phyloP scores from a whole-genome alignment of 1,284 basidiomycete species.

The Tremellales sp. region DNA sequence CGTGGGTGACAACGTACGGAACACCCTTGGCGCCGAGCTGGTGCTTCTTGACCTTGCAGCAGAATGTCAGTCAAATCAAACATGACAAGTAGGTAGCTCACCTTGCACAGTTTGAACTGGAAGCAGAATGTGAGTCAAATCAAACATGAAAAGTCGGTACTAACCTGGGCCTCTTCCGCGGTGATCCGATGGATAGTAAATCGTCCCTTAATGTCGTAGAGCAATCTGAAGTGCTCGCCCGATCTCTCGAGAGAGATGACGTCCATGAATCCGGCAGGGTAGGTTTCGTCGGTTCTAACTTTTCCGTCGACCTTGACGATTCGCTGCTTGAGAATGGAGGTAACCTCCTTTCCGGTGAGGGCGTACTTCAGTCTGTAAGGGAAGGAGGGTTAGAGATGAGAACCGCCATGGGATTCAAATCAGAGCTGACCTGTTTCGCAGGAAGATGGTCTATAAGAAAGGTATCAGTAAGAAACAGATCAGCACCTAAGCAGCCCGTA shows the following conservation, averaged over 20 bases:
- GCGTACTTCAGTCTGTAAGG: constrained; percentile 99
- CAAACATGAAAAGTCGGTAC: no score
- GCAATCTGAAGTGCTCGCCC: constrained; percentile 97
- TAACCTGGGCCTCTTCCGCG: constrained; percentile 94
- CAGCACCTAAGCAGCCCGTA: no score
- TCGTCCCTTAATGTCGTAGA: constrained; percentile 99
- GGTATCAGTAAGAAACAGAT: no score
- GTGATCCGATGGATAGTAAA: constrained; percentile 99
- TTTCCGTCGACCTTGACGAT: constrained; percentile 98
- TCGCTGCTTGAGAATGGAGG: constrained; percentile 90
- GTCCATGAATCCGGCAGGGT: constrained; percentile 97
- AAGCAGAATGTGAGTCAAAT: no score
- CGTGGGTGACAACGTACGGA: constrained; percentile 96
- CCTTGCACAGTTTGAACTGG: constrained; percentile 98
- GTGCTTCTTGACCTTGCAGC: constrained; percentile 88
- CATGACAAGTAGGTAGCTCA: no score
- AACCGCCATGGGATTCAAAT: no score
- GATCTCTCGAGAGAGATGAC: constrained; percentile 98
- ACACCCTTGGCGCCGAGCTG: constrained; percentile 92
- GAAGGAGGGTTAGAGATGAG: no score
- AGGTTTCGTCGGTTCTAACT: constrained; percentile 96
- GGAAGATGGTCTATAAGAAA: constrained; percentile 95
- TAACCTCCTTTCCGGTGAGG: constrained; percentile 92
- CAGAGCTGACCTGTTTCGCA: no score
- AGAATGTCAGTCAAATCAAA: no score